These are phyloP conservation scores for Phallus indusiatus DNA, from an alignment of 768 basidiomycete species.

Conservation along the genomic window DNA sequence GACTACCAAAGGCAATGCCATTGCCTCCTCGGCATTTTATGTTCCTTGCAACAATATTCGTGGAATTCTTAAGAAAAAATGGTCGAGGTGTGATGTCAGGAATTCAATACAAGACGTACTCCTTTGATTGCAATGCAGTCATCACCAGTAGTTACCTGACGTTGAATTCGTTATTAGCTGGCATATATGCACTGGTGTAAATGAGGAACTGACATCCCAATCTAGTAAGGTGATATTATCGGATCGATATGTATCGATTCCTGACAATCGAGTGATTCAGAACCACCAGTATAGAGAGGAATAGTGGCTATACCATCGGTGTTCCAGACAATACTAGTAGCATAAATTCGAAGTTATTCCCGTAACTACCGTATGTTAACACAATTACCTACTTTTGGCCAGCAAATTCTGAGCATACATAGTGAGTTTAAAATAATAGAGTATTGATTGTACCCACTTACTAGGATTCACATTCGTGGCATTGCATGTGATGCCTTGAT, in stretches of 20 bases:
- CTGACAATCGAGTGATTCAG: constrained; percentile 6
- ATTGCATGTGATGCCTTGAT: constrained; percentile 16
- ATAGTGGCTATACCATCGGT: constrained; percentile 36
- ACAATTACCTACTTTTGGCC: constrained; percentile 36
- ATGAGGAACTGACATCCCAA: constrained; percentile 9
- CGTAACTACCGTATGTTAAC: not conserved
- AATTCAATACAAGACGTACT: not conserved
- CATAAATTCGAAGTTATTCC: no score
- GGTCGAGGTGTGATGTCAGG: not conserved
- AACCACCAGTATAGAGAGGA: not conserved
- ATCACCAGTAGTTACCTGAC: constrained; percentile 5
- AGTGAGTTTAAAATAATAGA: not conserved
- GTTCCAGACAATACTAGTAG: constrained; percentile 42
- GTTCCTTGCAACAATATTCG: constrained; percentile 8
- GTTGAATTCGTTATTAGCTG: not conserved
- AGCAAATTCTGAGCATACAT: constrained; percentile 22
- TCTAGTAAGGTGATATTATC: constrained; percentile 10
- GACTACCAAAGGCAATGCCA: constrained; percentile 10
- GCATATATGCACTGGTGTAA: not conserved
- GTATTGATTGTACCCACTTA: not conserved
- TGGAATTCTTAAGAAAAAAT: constrained; percentile 5
- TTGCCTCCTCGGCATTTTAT: constrained; percentile 10
- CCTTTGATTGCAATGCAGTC: constrained; percentile 13
- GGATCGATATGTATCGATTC: constrained; percentile 9
- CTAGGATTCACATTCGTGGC: constrained; percentile 8